phyloP scores from a whole-genome alignment of 371 early-diverging fungal species.

The Mucor saturninus region DNA sequence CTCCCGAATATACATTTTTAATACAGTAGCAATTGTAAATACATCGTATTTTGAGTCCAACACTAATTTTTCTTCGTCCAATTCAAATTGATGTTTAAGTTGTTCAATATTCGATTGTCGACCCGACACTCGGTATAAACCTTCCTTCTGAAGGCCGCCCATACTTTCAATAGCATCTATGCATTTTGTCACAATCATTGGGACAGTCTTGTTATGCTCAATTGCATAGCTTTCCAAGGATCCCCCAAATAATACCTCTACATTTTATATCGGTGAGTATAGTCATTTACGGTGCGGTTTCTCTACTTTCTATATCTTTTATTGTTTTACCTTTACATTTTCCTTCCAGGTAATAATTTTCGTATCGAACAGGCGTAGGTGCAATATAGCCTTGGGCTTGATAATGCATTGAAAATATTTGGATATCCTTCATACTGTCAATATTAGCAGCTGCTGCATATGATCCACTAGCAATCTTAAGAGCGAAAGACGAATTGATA shows the following conservation, averaged over 20 bases:
- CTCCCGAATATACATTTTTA: constrained; percentile 70
- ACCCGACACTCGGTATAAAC: constrained; percentile 76
- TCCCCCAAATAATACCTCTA: constrained; percentile 64
- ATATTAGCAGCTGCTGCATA: constrained; percentile 34
- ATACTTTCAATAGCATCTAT: constrained; percentile 63
- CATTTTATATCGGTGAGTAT: constrained; percentile 3
- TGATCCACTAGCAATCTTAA: constrained; percentile 29
- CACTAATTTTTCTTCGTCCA: constrained; percentile 52
- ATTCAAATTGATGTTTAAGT: constrained; percentile 59
- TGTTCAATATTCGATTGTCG: constrained; percentile 62
- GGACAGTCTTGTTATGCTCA: constrained; percentile 54
- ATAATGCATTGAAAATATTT: constrained; percentile 44
- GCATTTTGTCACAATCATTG: constrained; percentile 58
- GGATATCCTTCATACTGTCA: constrained; percentile 35
- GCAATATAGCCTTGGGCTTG: constrained; percentile 40
- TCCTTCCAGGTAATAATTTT: constrained; percentile 53
- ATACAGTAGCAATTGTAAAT: constrained; percentile 61
- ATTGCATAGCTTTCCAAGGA: constrained; percentile 52
- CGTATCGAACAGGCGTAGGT: constrained; percentile 55
- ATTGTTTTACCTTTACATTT: constrained; percentile 39
- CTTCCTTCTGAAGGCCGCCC: constrained; percentile 70
- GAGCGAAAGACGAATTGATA: background rate
- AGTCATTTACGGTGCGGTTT: background rate
- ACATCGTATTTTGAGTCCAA: constrained; percentile 55
- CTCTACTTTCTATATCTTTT: background rate